Evolutionary conservation across 2,329 filamentous ascomycete species (phyloP).

Genomic region (Aspergillus thermomutatus): DNA sequence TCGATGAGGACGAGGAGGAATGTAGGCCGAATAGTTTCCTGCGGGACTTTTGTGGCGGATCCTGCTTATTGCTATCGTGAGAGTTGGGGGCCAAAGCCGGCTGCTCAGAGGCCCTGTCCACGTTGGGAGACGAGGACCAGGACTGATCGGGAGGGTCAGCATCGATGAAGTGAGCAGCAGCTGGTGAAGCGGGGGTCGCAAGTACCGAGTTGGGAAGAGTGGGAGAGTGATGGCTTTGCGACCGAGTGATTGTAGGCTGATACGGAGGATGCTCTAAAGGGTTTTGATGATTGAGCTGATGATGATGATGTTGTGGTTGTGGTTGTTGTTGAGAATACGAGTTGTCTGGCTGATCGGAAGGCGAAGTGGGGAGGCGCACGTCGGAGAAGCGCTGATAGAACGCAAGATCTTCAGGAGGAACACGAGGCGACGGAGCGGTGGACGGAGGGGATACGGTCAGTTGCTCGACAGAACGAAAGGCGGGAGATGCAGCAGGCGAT

Average conservation of each 20-base stretch:
- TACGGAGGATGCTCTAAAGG: conserved; percentile 10
- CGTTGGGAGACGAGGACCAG: conserved; percentile 17
- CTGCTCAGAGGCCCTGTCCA: conserved; percentile 11
- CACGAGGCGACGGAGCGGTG: conserved; percentile 7
- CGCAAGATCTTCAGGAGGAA: conserved; percentile 4
- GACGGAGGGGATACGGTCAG: conserved; percentile 4
- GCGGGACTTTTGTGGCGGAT: conserved; percentile 5
- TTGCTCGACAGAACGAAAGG: conserved; percentile 20
- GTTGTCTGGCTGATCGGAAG: neutral
- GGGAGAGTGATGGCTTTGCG: conserved; percentile 26
- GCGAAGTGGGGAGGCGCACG: neutral
- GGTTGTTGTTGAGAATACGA: conserved; percentile 6
- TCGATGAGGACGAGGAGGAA: conserved; percentile 15
- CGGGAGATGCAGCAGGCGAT: conserved; percentile 10
- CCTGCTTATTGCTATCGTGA: neutral
- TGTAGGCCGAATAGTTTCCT: conserved; percentile 21
- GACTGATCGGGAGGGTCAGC: conserved; percentile 24
- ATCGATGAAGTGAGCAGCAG: conserved; percentile 18
- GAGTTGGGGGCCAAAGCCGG: conserved; percentile 21
- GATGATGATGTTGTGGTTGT: conserved; percentile 1
- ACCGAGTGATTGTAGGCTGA: conserved; percentile 15
- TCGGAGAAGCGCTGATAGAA: conserved; percentile 13
- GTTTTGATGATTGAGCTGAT: conserved; percentile 10
- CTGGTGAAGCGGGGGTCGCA: conserved; percentile 3
- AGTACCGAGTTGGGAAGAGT: conserved; percentile 3